Evolutionary conservation across 495 filamentous ascomycete genomes (phyloP).

Genomic region (Talaromyces thailandensis): DNA sequence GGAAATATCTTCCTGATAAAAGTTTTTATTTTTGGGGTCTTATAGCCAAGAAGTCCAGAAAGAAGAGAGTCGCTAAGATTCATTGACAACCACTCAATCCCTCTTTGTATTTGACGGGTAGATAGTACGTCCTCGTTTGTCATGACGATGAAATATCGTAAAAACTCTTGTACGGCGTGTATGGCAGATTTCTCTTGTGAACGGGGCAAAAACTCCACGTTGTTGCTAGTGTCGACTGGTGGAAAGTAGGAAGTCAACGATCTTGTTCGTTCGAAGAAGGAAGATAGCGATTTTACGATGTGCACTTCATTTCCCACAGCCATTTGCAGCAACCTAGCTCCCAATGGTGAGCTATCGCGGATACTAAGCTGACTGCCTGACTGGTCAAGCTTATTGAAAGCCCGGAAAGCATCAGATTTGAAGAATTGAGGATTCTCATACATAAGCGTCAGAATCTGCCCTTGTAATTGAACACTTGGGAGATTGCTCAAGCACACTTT

Average conservation of each 20-base stretch:
- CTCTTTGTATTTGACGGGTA: neutral
- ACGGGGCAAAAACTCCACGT: neutral
- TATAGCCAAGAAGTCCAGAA: neutral
- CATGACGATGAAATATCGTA: neutral
- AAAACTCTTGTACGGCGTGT: neutral
- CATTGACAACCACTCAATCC: neutral
- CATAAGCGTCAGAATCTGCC: neutral
- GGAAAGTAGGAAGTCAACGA: neutral
- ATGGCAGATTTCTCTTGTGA: no score
- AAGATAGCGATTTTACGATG: neutral
- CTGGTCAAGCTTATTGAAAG: neutral
- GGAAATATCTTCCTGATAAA: constrained; percentile 5
- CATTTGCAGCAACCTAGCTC: neutral
- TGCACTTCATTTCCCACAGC: neutral
- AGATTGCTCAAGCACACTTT: neutral
- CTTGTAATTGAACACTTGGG: neutral
- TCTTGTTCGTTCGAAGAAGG: neutral
- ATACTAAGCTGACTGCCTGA: neutral
- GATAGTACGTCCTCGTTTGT: neutral
- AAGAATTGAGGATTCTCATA: neutral
- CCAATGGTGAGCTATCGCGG: neutral
- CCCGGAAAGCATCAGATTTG: neutral
- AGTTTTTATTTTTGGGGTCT: neutral
- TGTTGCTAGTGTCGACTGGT: neutral
- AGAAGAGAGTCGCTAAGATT: neutral